phyloP scores from a whole-genome alignment of 306 rosid genomes.

The Argentina anserina region DNA sequence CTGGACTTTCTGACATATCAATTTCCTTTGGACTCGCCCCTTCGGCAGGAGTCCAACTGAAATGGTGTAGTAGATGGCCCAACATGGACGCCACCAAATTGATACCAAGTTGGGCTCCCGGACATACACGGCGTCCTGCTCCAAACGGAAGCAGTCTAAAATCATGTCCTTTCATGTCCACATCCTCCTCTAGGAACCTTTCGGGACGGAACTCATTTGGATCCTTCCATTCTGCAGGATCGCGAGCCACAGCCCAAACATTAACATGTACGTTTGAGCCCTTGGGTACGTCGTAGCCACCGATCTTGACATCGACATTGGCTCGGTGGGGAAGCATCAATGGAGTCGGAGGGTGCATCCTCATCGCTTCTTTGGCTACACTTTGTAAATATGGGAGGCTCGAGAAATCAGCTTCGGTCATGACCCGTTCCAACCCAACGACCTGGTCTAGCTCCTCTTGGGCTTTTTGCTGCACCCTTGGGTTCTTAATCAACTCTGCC shows the following conservation, averaged over 20 bases:
- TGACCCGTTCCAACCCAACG: conserved; percentile 60
- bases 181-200: conserved; percentile 78
- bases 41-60: conserved; percentile 47
- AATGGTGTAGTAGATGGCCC: conserved; percentile 86
- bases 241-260: conserved; percentile 85
- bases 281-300: conserved; percentile 82
- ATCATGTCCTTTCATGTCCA: conserved; percentile 91
- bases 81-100: conserved; percentile 75
- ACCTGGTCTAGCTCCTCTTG: conserved; percentile 74
- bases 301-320: conserved; percentile 62
- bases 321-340: conserved; percentile 89
- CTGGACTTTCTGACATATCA: conserved; percentile 80
- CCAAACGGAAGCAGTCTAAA: conserved; percentile 75
- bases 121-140: conserved; percentile 83
- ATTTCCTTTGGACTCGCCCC: conserved; percentile 59
- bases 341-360: conserved; percentile 95
- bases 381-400: conserved; percentile 70
- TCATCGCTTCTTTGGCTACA: conserved; percentile 66
- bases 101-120: conserved; percentile 82
- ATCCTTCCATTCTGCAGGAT: conserved; percentile 63
- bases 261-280: conserved; percentile 83
- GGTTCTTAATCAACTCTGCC: conserved; percentile 75
- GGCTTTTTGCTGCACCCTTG: conserved; percentile 76
- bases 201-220: conserved; percentile 75
- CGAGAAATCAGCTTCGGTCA: conserved; percentile 60